Evolutionary conservation across 2,329 filamentous ascomycete genomes (phyloP).

Genomic region (Geosmithia putterillii): DNA sequence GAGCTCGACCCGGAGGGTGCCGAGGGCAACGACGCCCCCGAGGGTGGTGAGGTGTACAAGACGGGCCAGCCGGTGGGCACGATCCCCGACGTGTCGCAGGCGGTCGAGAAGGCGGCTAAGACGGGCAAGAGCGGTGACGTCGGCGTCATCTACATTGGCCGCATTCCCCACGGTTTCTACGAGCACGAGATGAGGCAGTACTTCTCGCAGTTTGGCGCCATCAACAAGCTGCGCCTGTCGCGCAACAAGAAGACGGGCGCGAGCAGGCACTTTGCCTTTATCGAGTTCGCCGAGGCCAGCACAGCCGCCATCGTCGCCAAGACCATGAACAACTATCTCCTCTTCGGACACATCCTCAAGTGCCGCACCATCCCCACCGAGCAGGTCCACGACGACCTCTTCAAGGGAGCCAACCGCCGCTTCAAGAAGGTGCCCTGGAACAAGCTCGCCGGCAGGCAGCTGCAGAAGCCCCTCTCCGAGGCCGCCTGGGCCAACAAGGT

Average conservation of each 20-base stretch:
- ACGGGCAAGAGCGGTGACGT: slow-evolving; percentile 4
- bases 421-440: slow-evolving; percentile 86
- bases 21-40: slow-evolving; percentile 25
- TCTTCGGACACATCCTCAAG: slow-evolving; percentile 89
- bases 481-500: slow-evolving; percentile 71
- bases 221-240: slow-evolving; percentile 67
- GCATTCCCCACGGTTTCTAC: slow-evolving; percentile 89
- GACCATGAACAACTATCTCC: slow-evolving; percentile 95
- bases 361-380: slow-evolving; percentile 68
- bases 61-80: slow-evolving; percentile 38
- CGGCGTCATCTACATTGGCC: slow-evolving; percentile 81
- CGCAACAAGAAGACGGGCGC: slow-evolving; percentile 86
- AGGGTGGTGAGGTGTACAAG: slow-evolving; percentile 23
- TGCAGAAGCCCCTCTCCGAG: slow-evolving; percentile 62
- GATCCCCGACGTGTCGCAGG: slow-evolving; percentile 34
- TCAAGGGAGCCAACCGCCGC: slow-evolving; percentile 80
- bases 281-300: slow-evolving; percentile 72
- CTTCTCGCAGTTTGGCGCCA: slow-evolving; percentile 83
- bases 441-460: slow-evolving; percentile 64
- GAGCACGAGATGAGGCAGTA: slow-evolving; percentile 91
- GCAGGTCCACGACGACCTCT: slow-evolving; percentile 69
- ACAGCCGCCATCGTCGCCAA: slow-evolving; percentile 82
- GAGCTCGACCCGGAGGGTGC: slow-evolving; percentile 31
- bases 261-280: slow-evolving; percentile 88
- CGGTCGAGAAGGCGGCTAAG: slow-evolving; percentile 28